Percentiles rank a stretch among this genome's conserved stretches.
Evolutionary conservation across 2,329 filamentous ascomycete species (phyloP).

Genomic region (Reticulascus tulasneorum): DNA sequence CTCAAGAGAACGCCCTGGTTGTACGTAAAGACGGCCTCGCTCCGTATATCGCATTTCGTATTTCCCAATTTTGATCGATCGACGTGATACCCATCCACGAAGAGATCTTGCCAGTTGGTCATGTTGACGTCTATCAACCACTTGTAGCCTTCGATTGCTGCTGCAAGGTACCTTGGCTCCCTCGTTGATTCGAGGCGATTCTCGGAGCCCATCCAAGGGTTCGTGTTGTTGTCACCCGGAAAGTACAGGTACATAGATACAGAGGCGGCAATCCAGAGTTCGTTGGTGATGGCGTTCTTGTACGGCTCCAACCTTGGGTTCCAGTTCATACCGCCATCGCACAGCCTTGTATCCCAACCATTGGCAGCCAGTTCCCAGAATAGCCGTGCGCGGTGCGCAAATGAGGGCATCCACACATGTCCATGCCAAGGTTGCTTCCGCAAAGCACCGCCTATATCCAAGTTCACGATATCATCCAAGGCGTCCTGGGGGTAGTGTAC

Average conservation of each 20-base stretch:
- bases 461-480: slow-evolving; percentile 18
- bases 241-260: slow-evolving; percentile 88
- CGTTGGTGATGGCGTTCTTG: slow-evolving; percentile 95
- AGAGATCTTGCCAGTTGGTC: slow-evolving; percentile 71
- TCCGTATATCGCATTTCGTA: slow-evolving; percentile 71
- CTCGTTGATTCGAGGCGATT: slow-evolving; percentile 23
- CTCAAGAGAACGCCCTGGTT: slow-evolving; percentile 91
- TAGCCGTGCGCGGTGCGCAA: slow-evolving; percentile 75
- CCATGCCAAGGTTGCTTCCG: slow-evolving; percentile 66
- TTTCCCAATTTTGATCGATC: slow-evolving; percentile 57
- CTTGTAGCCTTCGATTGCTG: slow-evolving; percentile 72
- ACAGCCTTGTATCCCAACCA: slow-evolving; percentile 80
- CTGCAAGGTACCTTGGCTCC: slow-evolving; percentile 64
- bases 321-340: slow-evolving; percentile 88
- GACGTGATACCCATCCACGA: slow-evolving; percentile 87
- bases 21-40: slow-evolving; percentile 92
- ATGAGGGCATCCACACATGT: slow-evolving; percentile 67
- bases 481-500: slow-evolving; percentile 48
- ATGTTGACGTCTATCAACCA: slow-evolving; percentile 81
- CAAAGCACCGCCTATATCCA: slow-evolving; percentile 25
- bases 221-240: slow-evolving; percentile 71
- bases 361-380: slow-evolving; percentile 79
- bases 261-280: slow-evolving; percentile 81
- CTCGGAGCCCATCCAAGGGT: slow-evolving; percentile 52
- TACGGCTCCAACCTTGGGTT: slow-evolving; percentile 76